Evolutionary conservation across 371 early-diverging fungal genomes (phyloP), one percentile per base, ranked within the genome.

Genomic region (Quaeritorhiza haematococci): DNA sequence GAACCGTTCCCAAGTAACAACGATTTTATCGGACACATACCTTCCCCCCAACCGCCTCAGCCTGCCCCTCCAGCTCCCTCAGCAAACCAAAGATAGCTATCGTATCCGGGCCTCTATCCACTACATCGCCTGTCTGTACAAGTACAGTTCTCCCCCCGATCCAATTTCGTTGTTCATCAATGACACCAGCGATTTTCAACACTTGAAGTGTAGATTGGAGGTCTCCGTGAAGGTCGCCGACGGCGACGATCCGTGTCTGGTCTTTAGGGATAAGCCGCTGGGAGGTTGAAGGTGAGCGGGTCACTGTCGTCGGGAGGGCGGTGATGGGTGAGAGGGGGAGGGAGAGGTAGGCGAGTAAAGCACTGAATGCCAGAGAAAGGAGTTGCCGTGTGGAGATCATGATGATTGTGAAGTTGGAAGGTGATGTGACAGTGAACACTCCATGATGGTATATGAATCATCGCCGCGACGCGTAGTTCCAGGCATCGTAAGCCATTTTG

Each of bases 191-290:
- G 66, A 87, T 74, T 19, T 71, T 65, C 8, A 89, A 67, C 6
- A 86, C 85, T 13, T 61, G 65, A 0, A 83, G 48, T 0, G 85
- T 75, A 26, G 84, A 75, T 5, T 62, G 54, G 19, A 79, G 64
- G 58, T 89, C 89, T 3, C 88, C 87, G 59, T 91, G 91, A 24
- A 89, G 67, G 69, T 91, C 91, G 7, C 89, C 90, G 44, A 88
- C 65, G 19, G 88, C 90, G 8, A 88, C 79, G 49, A 88, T 85
- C 17, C 88, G 84, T n/a, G n/a, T n/a, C n/a, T n/a, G n/a, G n/a
- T n/a, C n/a, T n/a, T n/a, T n/a, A n/a, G n/a, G n/a, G n/a, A n/a
- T n/a, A n/a, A n/a, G n/a, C n/a, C n/a, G n/a, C n/a, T n/a, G n/a
- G n/a, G n/a, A n/a, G n/a, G n/a, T n/a, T n/a, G n/a, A n/a, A n/a